These are phyloP conservation scores for Yamadazyma jaroonii DNA, from an alignment of 1,139 yeast species.

Conservation along the genomic window DNA sequence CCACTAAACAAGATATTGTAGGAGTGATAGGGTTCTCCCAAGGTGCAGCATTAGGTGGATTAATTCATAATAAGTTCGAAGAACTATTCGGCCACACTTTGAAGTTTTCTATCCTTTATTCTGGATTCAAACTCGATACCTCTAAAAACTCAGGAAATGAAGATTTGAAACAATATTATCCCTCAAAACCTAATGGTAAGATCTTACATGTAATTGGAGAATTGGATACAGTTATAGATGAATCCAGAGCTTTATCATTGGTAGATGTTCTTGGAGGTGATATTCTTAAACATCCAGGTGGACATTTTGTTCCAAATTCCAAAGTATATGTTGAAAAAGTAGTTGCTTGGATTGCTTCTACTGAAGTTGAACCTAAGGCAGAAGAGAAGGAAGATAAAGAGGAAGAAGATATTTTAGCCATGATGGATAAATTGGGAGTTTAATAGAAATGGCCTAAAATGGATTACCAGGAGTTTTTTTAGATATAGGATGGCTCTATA, in stretches of 20 bases:
- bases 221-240: conserved; percentile 84
- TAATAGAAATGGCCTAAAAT: not conserved
- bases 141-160: conserved; percentile 30
- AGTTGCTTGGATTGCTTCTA: conserved; percentile 47
- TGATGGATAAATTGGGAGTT: conserved; percentile 35
- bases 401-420: conserved; percentile 31
- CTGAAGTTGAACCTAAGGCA: conserved; percentile 12
- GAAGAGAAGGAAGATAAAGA: conserved; percentile 20
- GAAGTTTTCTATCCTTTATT: conserved; percentile 69
- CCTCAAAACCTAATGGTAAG: conserved; percentile 26
- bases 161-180: conserved; percentile 30
- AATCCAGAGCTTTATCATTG: conserved; percentile 59
- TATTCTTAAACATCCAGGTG: conserved; percentile 75
- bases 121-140: conserved; percentile 71
- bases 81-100: conserved; percentile 28
- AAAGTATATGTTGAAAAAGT: conserved; percentile 59
- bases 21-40: conserved; percentile 47
- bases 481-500: conserved; percentile 4
- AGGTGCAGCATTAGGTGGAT: conserved; percentile 52
- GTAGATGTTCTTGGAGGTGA: conserved; percentile 42
- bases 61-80: conserved; percentile 31
- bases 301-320: conserved; percentile 81
- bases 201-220: conserved; percentile 81
- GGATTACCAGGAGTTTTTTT: not conserved
- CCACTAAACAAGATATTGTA: conserved; percentile 30